These are phyloP conservation scores for Scytalidium sp. DNA, from an alignment of 2,329 filamentous ascomycete genomes.

Conservation along the genomic window DNA sequence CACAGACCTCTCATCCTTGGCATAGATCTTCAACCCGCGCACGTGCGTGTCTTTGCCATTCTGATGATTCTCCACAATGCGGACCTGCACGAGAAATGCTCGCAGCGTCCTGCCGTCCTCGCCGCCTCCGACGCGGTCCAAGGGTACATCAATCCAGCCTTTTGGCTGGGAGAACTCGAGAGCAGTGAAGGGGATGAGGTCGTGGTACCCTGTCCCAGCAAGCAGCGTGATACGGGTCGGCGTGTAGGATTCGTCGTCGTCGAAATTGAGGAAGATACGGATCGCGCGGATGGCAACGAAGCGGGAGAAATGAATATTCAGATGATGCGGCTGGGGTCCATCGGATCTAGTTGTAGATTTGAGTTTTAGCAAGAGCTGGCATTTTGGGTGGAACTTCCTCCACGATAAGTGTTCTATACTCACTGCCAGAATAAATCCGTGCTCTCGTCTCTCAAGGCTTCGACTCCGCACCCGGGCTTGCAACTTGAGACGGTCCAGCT, in stretches of 20 bases:
- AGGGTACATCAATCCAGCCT: conserved; percentile 87
- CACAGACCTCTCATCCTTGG: conserved; percentile 33
- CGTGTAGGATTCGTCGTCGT: conserved; percentile 92
- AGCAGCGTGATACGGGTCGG: conserved; percentile 88
- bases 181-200: conserved; percentile 81
- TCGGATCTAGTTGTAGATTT: no score
- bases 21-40: conserved; percentile 84
- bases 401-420: no score
- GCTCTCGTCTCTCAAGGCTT: conserved; percentile 72
- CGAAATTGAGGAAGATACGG: conserved; percentile 86
- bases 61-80: conserved; percentile 94
- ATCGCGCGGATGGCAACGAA: conserved; percentile 75
- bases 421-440: conserved; percentile 77
- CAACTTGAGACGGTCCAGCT: conserved; percentile 80
- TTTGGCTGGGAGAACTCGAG: conserved; percentile 76
- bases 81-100: conserved; percentile 86
- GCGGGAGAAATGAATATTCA: conserved; percentile 85
- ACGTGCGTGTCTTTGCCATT: conserved; percentile 99
- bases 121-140: conserved; percentile 53
- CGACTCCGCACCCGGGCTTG: conserved; percentile 77
- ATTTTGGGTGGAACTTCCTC: no score
- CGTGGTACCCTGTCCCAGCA: conserved; percentile 87
- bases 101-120: conserved; percentile 73
- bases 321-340: conserved; percentile 76
- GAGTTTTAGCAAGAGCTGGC: no score